Percentiles rank a stretch among this genome's conserved stretches.
Evolutionary conservation across 768 basidiomycete genomes (phyloP).

Genomic region (Goffeauzyma gilvescens): DNA sequence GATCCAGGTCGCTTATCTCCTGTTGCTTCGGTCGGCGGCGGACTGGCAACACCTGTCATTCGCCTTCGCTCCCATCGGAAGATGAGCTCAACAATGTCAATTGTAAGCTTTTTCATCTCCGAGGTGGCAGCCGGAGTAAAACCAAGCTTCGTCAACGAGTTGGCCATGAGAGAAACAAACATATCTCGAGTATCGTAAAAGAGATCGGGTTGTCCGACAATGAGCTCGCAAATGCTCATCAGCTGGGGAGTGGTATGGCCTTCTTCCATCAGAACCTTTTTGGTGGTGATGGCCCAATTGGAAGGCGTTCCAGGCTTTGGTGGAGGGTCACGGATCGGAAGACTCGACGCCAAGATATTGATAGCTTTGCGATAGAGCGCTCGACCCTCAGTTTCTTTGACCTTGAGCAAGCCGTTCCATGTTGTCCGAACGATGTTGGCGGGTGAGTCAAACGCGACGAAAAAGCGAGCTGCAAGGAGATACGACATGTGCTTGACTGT

Average conservation of each 20-base stretch:
- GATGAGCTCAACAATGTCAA: slow-evolving; percentile 79
- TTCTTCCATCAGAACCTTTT: slow-evolving; percentile 74
- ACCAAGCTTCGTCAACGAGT: slow-evolving; percentile 73
- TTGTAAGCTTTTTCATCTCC: slow-evolving; percentile 67
- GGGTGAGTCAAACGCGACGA: slow-evolving; percentile 69
- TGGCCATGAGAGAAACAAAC: slow-evolving; percentile 84
- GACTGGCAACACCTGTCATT: slow-evolving; percentile 17
- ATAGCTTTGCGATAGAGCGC: slow-evolving; percentile 64
- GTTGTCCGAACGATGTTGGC: slow-evolving; percentile 76
- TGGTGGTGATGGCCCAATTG: slow-evolving; percentile 68
- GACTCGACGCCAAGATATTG: slow-evolving; percentile 63
- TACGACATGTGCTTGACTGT: slow-evolving; percentile 85
- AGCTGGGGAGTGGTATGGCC: slow-evolving; percentile 47
- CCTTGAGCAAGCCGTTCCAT: slow-evolving; percentile 73
- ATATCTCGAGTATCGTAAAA: slow-evolving; percentile 84
- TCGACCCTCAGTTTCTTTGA: slow-evolving; percentile 60
- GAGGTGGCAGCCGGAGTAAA: slow-evolving; percentile 46
- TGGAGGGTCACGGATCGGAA: slow-evolving; percentile 42
- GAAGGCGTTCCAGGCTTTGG: slow-evolving; percentile 34
- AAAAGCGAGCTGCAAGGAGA: slow-evolving; percentile 76
- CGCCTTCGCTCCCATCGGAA: slow-evolving; percentile 63
- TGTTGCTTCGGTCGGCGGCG: not conserved
- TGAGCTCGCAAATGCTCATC: slow-evolving; percentile 70
- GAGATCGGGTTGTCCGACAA: slow-evolving; percentile 71
- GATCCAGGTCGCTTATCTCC: slow-evolving; percentile 3